phyloP scores from a whole-genome alignment of 1,139 yeast genomes.

The Taphrina wiesneri region DNA sequence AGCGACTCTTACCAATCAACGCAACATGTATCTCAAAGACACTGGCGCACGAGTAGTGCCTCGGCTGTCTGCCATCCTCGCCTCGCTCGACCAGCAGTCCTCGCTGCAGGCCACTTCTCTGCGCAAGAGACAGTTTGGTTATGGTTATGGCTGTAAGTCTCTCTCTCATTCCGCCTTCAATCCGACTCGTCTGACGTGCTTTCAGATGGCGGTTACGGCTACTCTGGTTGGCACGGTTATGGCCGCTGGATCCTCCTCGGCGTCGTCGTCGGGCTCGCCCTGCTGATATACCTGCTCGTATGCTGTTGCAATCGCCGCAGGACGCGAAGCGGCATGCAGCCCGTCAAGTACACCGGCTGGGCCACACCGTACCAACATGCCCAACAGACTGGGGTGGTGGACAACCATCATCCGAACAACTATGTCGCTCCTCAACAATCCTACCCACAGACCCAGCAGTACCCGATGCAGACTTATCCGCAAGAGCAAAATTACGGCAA shows the following conservation, averaged over 20 bases:
- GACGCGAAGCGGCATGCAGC: conserved; percentile 18
- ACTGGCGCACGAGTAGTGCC: conserved; percentile 3
- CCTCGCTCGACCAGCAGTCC: background rate
- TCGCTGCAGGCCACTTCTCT: background rate
- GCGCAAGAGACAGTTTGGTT: conserved; percentile 13
- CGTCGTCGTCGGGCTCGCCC: conserved; percentile 24
- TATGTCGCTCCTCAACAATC: background rate
- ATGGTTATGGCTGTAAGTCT: conserved; percentile 10
- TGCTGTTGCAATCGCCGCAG: conserved; percentile 28
- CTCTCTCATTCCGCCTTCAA: background rate
- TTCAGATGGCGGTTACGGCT: background rate
- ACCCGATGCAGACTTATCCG: background rate
- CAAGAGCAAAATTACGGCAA: background rate
- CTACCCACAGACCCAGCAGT: conserved; percentile 24
- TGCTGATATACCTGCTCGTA: conserved; percentile 22
- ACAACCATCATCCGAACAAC: background rate
- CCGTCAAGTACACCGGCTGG: conserved; percentile 35
- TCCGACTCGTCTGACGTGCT: background rate
- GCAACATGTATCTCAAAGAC: background rate
- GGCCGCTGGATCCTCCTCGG: conserved; percentile 33
- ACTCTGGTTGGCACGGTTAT: conserved; percentile 15
- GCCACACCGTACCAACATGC: conserved; percentile 32
- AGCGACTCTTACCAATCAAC: background rate
- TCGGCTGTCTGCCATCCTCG: conserved; percentile 1
- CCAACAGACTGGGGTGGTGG: conserved; percentile 21